Base-by-base conservation (phyloP, 2,329 filamentous ascomycete genomes). In the Penicillium sp. region DNA sequence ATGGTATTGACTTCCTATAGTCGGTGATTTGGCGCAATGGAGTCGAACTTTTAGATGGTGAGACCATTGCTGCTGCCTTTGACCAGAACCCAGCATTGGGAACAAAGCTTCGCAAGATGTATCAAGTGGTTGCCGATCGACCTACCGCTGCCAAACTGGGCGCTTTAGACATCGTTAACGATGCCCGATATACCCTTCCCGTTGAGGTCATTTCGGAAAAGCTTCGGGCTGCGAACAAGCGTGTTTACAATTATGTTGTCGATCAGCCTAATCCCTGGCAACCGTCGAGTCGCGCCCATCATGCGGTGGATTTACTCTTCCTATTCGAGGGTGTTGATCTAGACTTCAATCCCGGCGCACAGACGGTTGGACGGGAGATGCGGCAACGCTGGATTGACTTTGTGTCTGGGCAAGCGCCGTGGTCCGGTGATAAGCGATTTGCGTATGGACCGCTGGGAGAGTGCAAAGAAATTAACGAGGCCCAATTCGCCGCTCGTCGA, bases 181-280 rank as follows among this genome's bases (percentile, higher is more conserved):
- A 73, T 43, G 53, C 63, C 4, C 68, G 69, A 24, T 73, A 71
- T 54, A 57, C 68, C 0, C 62, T 73, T 8, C 70, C 71, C 0
- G 66, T 72, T 10, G 70, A 73, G 48, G 19, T 68, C 1, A 55
- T 73, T n/a, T 49, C 70, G 2, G 54, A 69, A 16, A 73, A 72
- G 47, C 49, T 70, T 2, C 53, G 54, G 1, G 60, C 60, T 2
- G 62, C 61, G 5, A 65, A 68, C 10, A 72, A 68, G 29, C 47
- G 54, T 9, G 72, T 70, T 1, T 80, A 74, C 56, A 70, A 69
- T 31, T 81, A 77, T 37, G 59, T 79, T 0, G 59, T 81, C 1
- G 79, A 82, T 39, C 75, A 82, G 52, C 48, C 68, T 0, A 82
- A 82, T 35, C 79, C 79, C 5, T 81, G 76, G 76, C 79, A 81